Evolutionary conservation across 768 basidiomycete species (phyloP), one percentile per base, ranked within the genome.

Genomic region (Gloeostereum incarnatum): DNA sequence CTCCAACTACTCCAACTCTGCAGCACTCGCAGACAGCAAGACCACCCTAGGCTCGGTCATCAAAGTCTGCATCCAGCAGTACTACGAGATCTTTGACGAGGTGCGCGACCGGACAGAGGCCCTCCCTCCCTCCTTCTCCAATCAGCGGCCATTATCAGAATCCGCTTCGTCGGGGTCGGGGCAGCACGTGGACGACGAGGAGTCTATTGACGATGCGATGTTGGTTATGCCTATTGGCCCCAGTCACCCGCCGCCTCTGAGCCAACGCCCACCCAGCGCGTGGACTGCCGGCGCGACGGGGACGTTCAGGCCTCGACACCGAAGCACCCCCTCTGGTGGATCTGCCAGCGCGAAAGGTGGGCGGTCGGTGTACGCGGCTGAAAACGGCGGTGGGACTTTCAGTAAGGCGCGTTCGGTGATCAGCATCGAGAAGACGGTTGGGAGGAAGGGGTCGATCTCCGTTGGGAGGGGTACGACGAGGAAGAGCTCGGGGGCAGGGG

Each of bases 11-110:
- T 40, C 49, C 53, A 52, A 49, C 33, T 39, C 54, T n/a, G 51
- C 53, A 32, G 47, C 62, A 2, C 48, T 47, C 20, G 43, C 45
- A 3, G 70, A 75, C 48, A 71, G 70, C 23, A 62, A 61, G 45
- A 76, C 75, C 6, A 87, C 85, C 1, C 63, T 91, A 0, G 86
- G 85, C 2, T 63, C 66, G 44, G 62, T 90, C 29, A 65, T 89
- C 55, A 78, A 78, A 51, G 59, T 86, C 30, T 90, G 84, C 55
- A 88, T 90, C 36, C 71, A 82, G 49, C 74, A 75, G 30, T 91
- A 90, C 54, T 89, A 81, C 54, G 88, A 91, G 53, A 63, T 90
- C 21, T 91, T 91, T 48, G 87, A 89, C 52, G 88, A 90, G 47
- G 58, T 81, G n/a, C 60, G 56, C 40, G 88, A 89, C 58, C 71